phyloP scores from a whole-genome alignment of 495 filamentous ascomycete genomes.

The Poronia punctata region DNA sequence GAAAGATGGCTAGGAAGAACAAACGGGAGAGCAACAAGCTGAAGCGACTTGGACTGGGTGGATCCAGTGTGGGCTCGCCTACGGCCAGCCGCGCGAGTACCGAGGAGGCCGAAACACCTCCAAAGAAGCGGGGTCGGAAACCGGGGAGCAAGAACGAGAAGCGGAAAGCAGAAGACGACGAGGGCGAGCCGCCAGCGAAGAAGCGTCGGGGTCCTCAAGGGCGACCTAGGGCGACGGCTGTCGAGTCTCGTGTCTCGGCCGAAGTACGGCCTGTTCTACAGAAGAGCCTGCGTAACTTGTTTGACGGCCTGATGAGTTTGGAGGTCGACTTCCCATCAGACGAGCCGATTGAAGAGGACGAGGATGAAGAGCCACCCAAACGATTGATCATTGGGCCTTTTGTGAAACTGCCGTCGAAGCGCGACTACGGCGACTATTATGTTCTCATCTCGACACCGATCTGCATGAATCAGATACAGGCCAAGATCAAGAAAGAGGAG shows the following conservation, averaged over 20 bases:
- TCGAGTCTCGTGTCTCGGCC: constrained; percentile 25
- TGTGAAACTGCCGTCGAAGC: constrained; percentile 81
- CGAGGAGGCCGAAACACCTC: constrained; percentile 54
- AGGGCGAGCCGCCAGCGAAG: constrained; percentile 69
- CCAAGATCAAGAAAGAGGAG: constrained; percentile 88
- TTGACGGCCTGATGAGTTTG: constrained; percentile 71
- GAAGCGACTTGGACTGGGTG: constrained; percentile 43
- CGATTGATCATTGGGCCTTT: constrained; percentile 91
- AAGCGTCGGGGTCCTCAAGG: constrained; percentile 63
- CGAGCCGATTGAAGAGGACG: constrained; percentile 52
- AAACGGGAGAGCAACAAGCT: constrained; percentile 69
- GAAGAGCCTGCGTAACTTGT: constrained; percentile 64
- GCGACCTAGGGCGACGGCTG: constrained; percentile 51
- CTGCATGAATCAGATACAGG: constrained; percentile 85
- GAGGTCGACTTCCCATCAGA: constrained; percentile 54
- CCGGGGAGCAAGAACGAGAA: constrained; percentile 65
- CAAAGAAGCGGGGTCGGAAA: constrained; percentile 72
- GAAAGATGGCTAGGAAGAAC: constrained; percentile 79
- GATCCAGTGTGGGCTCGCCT: constrained; percentile 62
- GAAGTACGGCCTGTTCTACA: constrained; percentile 60
- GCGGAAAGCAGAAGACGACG: constrained; percentile 80
- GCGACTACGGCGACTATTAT: constrained; percentile 88
- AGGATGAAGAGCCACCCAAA: constrained; percentile 35
- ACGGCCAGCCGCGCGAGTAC: constrained; percentile 71
- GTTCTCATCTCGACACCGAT: constrained; percentile 85